phyloP scores from a whole-genome alignment of 148 eudicot genomes.

The Amaranthus hypochondriacus region DNA sequence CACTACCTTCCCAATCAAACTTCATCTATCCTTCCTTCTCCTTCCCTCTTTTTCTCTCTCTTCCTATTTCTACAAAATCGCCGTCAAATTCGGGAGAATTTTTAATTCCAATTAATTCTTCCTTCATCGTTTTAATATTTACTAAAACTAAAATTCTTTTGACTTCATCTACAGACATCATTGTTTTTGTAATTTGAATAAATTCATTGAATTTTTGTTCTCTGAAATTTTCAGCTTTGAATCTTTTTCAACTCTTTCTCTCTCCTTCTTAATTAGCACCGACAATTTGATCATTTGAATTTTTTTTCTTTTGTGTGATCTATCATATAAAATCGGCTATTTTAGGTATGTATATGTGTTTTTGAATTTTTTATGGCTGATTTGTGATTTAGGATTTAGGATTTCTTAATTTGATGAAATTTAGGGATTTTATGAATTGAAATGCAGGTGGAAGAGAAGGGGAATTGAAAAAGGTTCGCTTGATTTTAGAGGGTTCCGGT shows the following conservation, averaged over 20 bases:
- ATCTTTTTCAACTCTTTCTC: background rate
- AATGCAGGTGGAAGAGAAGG: constrained; percentile 22
- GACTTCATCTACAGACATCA: background rate
- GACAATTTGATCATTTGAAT: constrained; percentile 20
- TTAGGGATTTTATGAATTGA: constrained; percentile 19
- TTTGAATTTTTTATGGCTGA: background rate
- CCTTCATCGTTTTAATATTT: too few species aligned
- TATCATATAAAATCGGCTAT: background rate
- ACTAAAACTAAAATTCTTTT: background rate
- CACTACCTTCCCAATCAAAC: constrained; percentile 16
- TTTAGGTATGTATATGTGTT: constrained; percentile 11
- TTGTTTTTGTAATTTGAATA: background rate
- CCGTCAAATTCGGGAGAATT: constrained; percentile 29
- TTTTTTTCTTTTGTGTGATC: background rate
- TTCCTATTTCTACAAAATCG: constrained; percentile 8
- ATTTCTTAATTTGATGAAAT: constrained; percentile 8
- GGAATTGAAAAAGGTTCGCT: background rate
- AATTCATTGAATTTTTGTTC: background rate
- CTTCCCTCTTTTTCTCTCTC: background rate
- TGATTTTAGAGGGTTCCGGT: constrained; percentile 12
- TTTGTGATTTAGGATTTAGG: background rate
- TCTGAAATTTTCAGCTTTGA: constrained; percentile 20
- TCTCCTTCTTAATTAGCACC: constrained; percentile 12
- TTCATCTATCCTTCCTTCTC: background rate
- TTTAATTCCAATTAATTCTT: background rate